phyloP scores from a whole-genome alignment of 2,329 filamentous ascomycete species.

The Exophiala viscosa region DNA sequence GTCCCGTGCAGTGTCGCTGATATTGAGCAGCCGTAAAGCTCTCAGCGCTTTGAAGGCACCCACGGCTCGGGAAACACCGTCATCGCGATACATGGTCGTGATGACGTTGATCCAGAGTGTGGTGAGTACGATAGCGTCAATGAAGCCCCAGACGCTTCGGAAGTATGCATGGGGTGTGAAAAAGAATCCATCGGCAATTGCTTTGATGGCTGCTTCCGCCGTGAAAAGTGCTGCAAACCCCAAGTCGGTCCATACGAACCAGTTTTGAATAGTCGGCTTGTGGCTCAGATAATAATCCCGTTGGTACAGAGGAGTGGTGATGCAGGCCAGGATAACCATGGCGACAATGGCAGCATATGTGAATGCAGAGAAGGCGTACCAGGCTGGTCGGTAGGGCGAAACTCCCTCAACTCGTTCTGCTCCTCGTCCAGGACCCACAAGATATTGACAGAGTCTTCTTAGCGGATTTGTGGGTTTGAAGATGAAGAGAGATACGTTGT shows the following conservation, averaged over 20 bases:
- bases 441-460: conserved; percentile 75
- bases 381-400: conserved; percentile 80
- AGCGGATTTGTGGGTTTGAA: conserved; percentile 76
- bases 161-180: conserved; percentile 98
- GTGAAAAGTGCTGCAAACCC: conserved; percentile 86
- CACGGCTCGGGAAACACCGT: conserved; percentile 80
- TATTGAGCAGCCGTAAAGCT: conserved; percentile 84
- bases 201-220: conserved; percentile 81
- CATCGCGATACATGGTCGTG: conserved; percentile 75
- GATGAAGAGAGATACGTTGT: conserved; percentile 88
- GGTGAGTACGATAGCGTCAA: conserved; percentile 84
- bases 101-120: conserved; percentile 94
- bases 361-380: conserved; percentile 90
- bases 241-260: conserved; percentile 94
- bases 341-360: conserved; percentile 91
- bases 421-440: conserved; percentile 89
- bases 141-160: conserved; percentile 92
- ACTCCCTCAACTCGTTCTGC: conserved; percentile 83
- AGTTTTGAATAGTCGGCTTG: conserved; percentile 64
- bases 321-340: conserved; percentile 94
- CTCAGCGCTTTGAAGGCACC: conserved; percentile 96
- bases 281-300: conserved; percentile 71
- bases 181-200: conserved; percentile 90
- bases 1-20: conserved; percentile 91
- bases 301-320: conserved; percentile 93